Base-by-base conservation (phyloP, 805 yeast species). In the Saturnispora silvae region DNA sequence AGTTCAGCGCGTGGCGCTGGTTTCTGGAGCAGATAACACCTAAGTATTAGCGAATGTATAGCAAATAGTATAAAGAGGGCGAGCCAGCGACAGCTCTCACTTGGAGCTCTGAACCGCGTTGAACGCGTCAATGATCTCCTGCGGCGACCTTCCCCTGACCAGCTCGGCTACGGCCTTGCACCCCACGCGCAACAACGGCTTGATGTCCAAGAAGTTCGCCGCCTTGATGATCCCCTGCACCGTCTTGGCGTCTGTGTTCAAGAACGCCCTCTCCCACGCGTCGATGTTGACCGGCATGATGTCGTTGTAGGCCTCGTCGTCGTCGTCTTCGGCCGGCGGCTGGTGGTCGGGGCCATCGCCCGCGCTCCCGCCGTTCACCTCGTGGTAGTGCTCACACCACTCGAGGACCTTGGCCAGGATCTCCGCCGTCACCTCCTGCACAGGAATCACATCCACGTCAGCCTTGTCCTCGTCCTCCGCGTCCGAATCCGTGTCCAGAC, bases 231-330 rank as follows among this genome's bases (percentile, higher is more conserved):
- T 76, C 47, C 75, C 81, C 47, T 77, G 76, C 42, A 79, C 61
- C 77, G 77, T 75, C 46, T 77, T 83, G 47, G 79, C 94, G 60
- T 86, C 96, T 23, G 86, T 94, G 54, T 81, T 78, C 49, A 87
- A 67, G 56, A 85, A 87, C 55, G 81, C 81, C 54, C 81, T 79
- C 60, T 87, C 96, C 96, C 96, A 86, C 10, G 40, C 18, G 8
- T 39, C 42, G 7, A 35, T 28, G 50, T 84, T 76, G 38, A 73
- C 79, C 39, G 75, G 71, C 25, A 73, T 77, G 40, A 74, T 77
- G 20, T 70, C 76, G 41, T 77, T 84, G 10, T 69, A 70, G 9
- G 37, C 39, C 34, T 68, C 58, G 7, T 50, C 59, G 4, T 44
- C 38, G 10, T 37, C 37, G 13, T 35, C 46, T 7, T 38, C 35